Evolutionary conservation across 1,284 basidiomycete species (phyloP).

Genomic region (Grifola frondosa): DNA sequence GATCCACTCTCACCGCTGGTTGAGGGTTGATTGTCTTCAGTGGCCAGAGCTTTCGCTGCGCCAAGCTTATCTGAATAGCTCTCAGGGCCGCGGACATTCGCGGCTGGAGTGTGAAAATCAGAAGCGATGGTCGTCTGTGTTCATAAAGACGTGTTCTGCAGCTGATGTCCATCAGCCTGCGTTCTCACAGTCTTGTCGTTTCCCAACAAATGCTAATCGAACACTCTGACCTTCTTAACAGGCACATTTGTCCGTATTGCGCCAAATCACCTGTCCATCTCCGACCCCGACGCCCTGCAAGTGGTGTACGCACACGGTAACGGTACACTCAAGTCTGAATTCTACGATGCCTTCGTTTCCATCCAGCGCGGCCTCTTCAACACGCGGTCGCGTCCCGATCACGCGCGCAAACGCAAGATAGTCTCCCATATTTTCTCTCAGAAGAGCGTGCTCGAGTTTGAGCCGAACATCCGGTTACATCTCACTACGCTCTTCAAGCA

Average conservation of each 20-base stretch:
- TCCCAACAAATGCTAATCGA: no score
- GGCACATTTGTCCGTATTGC: constrained; percentile 84
- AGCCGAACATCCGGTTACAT: constrained; percentile 71
- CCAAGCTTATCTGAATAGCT: no score
- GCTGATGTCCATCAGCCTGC: not conserved
- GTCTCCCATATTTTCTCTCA: constrained; percentile 86
- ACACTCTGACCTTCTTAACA: constrained; percentile 26
- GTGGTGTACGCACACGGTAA: constrained; percentile 80
- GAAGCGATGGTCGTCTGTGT: no score
- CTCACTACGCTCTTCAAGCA: constrained; percentile 64
- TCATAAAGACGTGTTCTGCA: no score
- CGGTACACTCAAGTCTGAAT: constrained; percentile 73
- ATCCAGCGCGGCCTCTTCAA: constrained; percentile 82
- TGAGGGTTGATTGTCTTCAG: no score
- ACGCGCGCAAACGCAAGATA: constrained; percentile 88
- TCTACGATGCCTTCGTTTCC: constrained; percentile 73
- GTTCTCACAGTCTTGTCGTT: no score
- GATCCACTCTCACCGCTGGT: no score
- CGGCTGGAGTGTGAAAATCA: no score
- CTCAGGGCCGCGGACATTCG: no score
- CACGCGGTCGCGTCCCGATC: constrained; percentile 78
- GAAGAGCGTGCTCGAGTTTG: constrained; percentile 80
- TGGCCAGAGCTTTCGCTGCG: not conserved
- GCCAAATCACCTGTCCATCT: constrained; percentile 84
- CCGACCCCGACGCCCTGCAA: constrained; percentile 76